A percentile compares a stretch with the other conserved stretches of the same genome.
These are phyloP conservation scores for Mucuna pruriens DNA, from an alignment of 306 rosid genomes.

Conservation along the genomic window DNA sequence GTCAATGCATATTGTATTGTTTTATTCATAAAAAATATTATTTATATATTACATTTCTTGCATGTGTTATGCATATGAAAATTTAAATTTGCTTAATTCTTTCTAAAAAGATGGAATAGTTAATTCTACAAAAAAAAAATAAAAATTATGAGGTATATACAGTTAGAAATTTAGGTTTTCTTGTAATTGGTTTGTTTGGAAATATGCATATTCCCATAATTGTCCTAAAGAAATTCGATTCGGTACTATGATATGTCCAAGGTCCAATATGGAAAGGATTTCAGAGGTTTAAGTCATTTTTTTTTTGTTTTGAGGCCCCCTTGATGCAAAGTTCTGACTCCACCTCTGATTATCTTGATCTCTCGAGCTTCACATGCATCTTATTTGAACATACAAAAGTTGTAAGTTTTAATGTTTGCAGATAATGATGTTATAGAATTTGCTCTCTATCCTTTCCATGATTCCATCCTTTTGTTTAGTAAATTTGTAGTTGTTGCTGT, in stretches of 20 bases:
- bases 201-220: too few relatives aligned
- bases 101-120: too few relatives aligned
- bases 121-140: too few relatives aligned
- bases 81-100: background rate
- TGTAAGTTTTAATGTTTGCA: background rate
- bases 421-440: background rate
- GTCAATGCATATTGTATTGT: background rate
- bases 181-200: too few relatives aligned
- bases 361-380: background rate
- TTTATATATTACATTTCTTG: background rate
- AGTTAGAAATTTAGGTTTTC: too few relatives aligned
- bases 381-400: background rate
- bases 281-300: background rate
- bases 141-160: too few relatives aligned
- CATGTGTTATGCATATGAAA: background rate
- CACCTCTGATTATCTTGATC: background rate
- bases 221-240: too few relatives aligned
- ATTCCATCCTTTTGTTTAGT: slow-evolving; percentile 1
- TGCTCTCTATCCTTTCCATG: slow-evolving; percentile 16
- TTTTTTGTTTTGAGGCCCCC: background rate
- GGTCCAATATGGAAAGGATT: too few relatives aligned
- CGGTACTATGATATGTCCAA: too few relatives aligned
- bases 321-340: background rate
- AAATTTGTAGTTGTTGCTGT: background rate
- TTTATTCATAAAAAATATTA: background rate